Conservation (phyloP, 257 asterid genomes). For the Lycium barbarum region DNA sequence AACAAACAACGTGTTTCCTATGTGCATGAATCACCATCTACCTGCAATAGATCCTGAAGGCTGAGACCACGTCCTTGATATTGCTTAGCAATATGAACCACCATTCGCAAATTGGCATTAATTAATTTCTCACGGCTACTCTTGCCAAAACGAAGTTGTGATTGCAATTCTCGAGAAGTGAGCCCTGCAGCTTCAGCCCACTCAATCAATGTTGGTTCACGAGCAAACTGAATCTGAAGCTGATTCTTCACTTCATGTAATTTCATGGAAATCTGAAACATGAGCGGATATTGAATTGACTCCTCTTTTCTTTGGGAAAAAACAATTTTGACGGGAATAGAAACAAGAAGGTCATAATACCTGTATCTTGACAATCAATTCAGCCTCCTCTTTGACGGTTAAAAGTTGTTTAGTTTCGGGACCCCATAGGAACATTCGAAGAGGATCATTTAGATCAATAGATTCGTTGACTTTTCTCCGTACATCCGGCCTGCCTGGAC, state of each 20-base stretch:
- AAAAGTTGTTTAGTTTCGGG: slow-evolving; percentile 81
- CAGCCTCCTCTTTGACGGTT: slow-evolving; percentile 75
- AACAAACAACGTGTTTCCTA: slow-evolving; percentile 29
- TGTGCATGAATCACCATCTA: slow-evolving; percentile 38
- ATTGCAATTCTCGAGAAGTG: slow-evolving; percentile 61
- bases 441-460: slow-evolving; percentile 65
- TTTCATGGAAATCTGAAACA: slow-evolving; percentile 62
- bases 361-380: slow-evolving; percentile 76
- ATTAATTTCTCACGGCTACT: slow-evolving; percentile 81
- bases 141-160: slow-evolving; percentile 61
- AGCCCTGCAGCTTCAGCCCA: slow-evolving; percentile 83
- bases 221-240: slow-evolving; percentile 63
- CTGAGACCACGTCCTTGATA: slow-evolving; percentile 89
- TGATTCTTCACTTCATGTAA: slow-evolving; percentile 62
- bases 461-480: slow-evolving; percentile 49
- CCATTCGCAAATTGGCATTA: slow-evolving; percentile 88
- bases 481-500: slow-evolving; percentile 45
- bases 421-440: slow-evolving; percentile 62
- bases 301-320: neutral
- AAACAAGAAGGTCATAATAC: slow-evolving; percentile 40
- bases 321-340: neutral
- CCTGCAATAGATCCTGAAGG: slow-evolving; percentile 92
- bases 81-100: slow-evolving; percentile 89
- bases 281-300: slow-evolving; percentile 29
- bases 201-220: slow-evolving; percentile 80